Evolutionary conservation across 2,329 filamentous ascomycete species (phyloP).

Genomic region (Colletotrichum sansevieriae): DNA sequence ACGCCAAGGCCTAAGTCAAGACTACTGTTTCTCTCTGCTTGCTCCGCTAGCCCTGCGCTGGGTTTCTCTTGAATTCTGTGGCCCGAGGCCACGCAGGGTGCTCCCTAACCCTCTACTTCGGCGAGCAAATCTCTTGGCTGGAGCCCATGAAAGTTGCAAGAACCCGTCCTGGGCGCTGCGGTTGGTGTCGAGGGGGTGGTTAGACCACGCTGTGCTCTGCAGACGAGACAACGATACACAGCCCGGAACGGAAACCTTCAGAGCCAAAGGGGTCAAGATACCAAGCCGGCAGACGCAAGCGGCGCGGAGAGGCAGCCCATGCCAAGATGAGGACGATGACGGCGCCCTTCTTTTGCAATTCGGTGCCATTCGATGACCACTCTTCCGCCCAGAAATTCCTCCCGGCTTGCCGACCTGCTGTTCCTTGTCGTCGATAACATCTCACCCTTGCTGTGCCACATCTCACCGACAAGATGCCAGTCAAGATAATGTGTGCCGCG

Average conservation of each 20-base stretch:
- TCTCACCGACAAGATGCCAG: constrained; percentile 21
- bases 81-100: not conserved
- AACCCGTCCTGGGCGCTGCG: constrained; percentile 32
- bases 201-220: constrained; percentile 13
- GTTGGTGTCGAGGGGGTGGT: constrained; percentile 18
- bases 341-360: constrained; percentile 23
- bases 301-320: constrained; percentile 40
- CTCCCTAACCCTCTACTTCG: constrained; percentile 25
- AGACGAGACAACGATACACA: constrained; percentile 21
- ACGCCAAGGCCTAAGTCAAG: constrained; percentile 33
- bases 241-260: constrained; percentile 17
- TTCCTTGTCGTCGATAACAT: constrained; percentile 25
- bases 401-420: constrained; percentile 20
- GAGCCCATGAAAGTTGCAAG: constrained; percentile 32
- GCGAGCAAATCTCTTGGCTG: constrained; percentile 38
- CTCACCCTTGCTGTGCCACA: constrained; percentile 22
- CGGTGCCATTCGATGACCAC: constrained; percentile 16
- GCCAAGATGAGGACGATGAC: constrained; percentile 33
- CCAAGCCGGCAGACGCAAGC: constrained; percentile 42
- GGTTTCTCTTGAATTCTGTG: constrained; percentile 8
- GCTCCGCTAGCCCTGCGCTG: constrained; percentile 8
- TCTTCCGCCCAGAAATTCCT: constrained; percentile 14
- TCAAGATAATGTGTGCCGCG: constrained; percentile 9
- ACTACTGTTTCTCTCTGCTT: constrained; percentile 24
- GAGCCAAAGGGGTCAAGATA: constrained; percentile 26